Evolutionary conservation across 306 rosid genomes (phyloP).

Genomic region (Crataegus laevigata): DNA sequence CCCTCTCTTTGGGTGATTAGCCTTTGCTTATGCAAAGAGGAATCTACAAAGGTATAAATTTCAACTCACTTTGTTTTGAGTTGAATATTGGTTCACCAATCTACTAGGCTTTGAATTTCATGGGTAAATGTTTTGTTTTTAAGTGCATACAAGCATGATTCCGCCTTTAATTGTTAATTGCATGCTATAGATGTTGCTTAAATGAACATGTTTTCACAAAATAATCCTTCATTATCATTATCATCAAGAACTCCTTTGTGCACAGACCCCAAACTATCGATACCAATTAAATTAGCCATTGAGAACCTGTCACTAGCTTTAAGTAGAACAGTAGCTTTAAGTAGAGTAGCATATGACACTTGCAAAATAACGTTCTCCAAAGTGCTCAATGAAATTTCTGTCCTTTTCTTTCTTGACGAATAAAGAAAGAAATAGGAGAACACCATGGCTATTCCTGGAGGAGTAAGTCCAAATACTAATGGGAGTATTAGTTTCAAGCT

Average conservation of each 20-base stretch:
- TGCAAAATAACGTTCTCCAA: neutral
- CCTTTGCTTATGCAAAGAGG: no score
- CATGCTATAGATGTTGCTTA: no score
- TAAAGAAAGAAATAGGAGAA: neutral
- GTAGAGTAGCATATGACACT: neutral
- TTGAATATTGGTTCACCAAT: no score
- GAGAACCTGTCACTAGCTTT: neutral
- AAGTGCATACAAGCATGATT: no score
- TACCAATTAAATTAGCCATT: neutral
- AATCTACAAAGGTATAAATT: no score
- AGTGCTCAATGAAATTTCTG: neutral
- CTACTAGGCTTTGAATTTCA: no score
- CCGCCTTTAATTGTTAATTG: no score
- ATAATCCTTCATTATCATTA: no score
- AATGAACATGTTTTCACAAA: no score
- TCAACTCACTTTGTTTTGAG: no score
- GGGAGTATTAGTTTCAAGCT: neutral
- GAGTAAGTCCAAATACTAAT: neutral
- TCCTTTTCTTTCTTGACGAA: neutral
- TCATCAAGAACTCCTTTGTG: neutral
- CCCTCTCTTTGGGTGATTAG: no score
- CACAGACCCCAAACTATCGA: neutral
- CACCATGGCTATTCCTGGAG: neutral
- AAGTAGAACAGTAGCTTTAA: neutral
- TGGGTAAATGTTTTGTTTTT: no score